Evolutionary conservation across 306 rosid genomes (phyloP), one percentile per base, ranked within the genome.

Genomic region (Cucumis hystrix): DNA sequence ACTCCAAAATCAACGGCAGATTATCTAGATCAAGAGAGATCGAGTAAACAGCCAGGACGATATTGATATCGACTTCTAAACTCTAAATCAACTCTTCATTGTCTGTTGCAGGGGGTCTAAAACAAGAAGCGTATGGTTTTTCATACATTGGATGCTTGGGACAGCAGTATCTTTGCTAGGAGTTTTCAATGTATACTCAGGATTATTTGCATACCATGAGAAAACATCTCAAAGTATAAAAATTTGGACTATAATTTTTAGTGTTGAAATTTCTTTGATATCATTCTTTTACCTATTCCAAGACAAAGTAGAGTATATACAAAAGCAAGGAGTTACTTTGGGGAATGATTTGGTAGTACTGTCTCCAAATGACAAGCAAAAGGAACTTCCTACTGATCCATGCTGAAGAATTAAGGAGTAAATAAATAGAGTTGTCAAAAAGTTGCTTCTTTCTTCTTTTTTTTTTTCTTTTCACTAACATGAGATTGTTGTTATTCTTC

Each of bases 201-300:
- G 96, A 13, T 82, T 93, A 77, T 83, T 62, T 76, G 98, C 96
- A 45, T 93, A 88, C 80, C 85, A 88, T 12, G 90, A 87, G 62
- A 91, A 88, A 84, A 88, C 97, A 71, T 87, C 98, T 71, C 85
- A 85, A 86, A 79, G 85, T 14, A 87, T 85, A 69, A 74, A 33
- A 82, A 37, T 78, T 80, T 91, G 98, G 97, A 82, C 79, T 49
- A 82, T 88, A 77, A 81, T 91, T 82, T 88, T 93, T 87, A 88
- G 96, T 17, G 79, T 81, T 79, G 82, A 93, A 61, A 77, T 93
- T n/a, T 74, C 86, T 76, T 78, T 86, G 59, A 28, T 91, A 67
- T 84, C 87, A 52, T 82, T 93, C 73, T 77, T 87, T 82, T 93
- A 93, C 86, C 97, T 93, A n/a, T 82, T 91, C 60, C 98, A 93